Evolutionary conservation across 164 flowering plant genomes (phyloP).

Genomic region (Malania oleifera): DNA sequence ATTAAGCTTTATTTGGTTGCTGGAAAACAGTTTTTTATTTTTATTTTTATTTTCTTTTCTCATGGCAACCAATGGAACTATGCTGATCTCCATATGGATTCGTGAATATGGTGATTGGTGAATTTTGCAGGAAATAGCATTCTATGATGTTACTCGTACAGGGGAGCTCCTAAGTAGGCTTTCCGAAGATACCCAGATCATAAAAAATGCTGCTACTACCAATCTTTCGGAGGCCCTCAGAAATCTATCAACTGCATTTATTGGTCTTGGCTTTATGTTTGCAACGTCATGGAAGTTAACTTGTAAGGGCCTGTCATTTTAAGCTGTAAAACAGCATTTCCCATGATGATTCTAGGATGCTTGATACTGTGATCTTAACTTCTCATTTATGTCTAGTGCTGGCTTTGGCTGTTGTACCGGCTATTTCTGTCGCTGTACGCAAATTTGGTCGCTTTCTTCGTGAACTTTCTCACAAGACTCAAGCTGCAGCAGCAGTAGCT

Average conservation of each 20-base stretch:
- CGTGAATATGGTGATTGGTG: background rate
- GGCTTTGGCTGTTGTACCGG: conserved; percentile 75
- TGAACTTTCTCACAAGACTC: conserved; percentile 93
- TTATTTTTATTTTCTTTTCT: background rate
- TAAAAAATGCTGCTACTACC: conserved; percentile 96
- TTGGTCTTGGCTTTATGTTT: conserved; percentile 92
- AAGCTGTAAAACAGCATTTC: background rate
- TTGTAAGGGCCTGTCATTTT: conserved; percentile 34
- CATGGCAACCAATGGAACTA: background rate
- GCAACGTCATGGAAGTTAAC: conserved; percentile 95
- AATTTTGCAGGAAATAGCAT: conserved; percentile 63
- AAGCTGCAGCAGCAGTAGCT: conserved; percentile 96
- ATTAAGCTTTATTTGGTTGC: background rate
- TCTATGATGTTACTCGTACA: conserved; percentile 90
- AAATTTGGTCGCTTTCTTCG: conserved; percentile 88
- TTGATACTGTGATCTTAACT: background rate
- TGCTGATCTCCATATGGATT: background rate
- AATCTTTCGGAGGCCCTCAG: conserved; percentile 91
- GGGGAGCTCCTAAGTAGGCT: conserved; percentile 96
- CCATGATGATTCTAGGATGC: conserved; percentile 3
- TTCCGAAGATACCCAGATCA: conserved; percentile 95
- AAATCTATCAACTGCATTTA: conserved; percentile 67
- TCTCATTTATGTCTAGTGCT: conserved; percentile 42
- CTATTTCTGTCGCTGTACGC: conserved; percentile 70
- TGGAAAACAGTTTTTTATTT: background rate